These are phyloP conservation scores for Phialocephala subalpina DNA, from an alignment of 2,329 filamentous ascomycete genomes.

Conservation along the genomic window DNA sequence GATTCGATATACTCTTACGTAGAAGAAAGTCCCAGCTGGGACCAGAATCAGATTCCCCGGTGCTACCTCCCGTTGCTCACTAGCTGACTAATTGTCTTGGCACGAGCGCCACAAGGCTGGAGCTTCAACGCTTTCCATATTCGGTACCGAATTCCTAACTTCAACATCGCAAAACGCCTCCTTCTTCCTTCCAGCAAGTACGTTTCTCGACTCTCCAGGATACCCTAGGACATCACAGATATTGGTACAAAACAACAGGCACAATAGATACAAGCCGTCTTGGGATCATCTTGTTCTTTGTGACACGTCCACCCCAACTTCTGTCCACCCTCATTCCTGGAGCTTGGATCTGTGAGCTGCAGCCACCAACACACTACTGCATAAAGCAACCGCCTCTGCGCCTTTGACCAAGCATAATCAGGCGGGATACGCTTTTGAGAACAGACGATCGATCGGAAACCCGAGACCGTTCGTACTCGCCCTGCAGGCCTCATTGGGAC, in stretches of 20 bases:
- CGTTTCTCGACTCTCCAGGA: too few relatives aligned
- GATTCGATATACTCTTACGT: too few relatives aligned
- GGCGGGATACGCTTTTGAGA: background rate
- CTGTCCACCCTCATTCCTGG: background rate
- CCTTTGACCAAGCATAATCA: constrained; percentile 22
- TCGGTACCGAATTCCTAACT: too few relatives aligned
- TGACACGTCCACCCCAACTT: background rate
- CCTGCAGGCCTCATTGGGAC: constrained; percentile 3
- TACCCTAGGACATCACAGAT: too few relatives aligned
- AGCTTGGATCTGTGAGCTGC: constrained; percentile 19
- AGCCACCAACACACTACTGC: constrained; percentile 26
- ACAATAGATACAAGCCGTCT: background rate
- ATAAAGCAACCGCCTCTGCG: constrained; percentile 21
- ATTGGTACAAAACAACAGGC: too few relatives aligned
- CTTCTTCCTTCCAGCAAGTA: too few relatives aligned
- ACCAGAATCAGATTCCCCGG: background rate
- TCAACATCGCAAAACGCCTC: too few relatives aligned
- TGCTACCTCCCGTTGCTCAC: too few relatives aligned
- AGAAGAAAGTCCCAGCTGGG: too few relatives aligned
- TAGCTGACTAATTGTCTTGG: background rate
- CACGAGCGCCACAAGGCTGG: too few relatives aligned
- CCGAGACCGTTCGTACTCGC: background rate
- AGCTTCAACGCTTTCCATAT: too few relatives aligned
- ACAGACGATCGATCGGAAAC: background rate
- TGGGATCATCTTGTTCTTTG: background rate